These are phyloP conservation scores for Trichomonas vaginalis DNA, from an alignment of 208 protist genomes.

Conservation along the genomic window DNA sequence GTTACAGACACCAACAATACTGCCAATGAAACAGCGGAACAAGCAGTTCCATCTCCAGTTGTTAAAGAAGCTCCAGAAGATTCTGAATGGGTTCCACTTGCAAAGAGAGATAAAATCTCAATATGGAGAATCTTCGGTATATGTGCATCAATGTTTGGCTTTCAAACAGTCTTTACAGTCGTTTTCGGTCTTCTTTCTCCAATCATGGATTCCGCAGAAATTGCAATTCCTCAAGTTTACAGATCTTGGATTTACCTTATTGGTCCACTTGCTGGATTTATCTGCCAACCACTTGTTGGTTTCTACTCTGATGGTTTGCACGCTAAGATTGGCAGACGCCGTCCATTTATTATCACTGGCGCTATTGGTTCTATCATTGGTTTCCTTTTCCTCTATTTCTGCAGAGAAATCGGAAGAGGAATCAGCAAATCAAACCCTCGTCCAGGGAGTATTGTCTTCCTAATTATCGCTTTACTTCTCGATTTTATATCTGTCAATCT, in stretches of 20 bases:
- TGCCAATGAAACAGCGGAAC: too few relatives aligned
- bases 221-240: background rate
- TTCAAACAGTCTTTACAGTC: too few relatives aligned
- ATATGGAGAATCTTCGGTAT: background rate
- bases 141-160: background rate
- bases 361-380: background rate
- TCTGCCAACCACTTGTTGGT: background rate
- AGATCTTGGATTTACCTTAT: background rate
- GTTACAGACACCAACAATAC: too few relatives aligned
- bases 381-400: background rate
- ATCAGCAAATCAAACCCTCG: background rate
- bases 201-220: too few relatives aligned
- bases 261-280: background rate
- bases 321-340: background rate
- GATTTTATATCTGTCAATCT: background rate
- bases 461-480: background rate
- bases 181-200: too few relatives aligned
- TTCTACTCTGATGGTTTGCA: background rate
- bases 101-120: background rate
- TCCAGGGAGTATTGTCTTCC: background rate
- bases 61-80: too few relatives aligned
- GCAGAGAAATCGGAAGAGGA: background rate
- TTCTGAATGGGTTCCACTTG: background rate
- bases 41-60: too few relatives aligned
- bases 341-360: background rate